A percentile compares a stretch with the other conserved stretches of the same genome.
Evolutionary conservation across 306 rosid genomes (phyloP).

Genomic region (Leucaena leucocephala): DNA sequence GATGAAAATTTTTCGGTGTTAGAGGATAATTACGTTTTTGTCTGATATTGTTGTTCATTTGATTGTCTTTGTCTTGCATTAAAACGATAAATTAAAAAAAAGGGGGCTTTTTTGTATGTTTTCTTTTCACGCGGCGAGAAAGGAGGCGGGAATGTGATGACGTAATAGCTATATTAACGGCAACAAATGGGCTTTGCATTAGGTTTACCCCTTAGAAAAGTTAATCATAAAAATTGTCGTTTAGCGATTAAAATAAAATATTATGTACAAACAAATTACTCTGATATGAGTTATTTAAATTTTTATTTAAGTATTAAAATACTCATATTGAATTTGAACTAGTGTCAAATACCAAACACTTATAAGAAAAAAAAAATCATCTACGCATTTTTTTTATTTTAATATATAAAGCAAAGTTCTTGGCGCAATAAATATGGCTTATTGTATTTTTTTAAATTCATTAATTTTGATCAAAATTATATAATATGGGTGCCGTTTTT

Average conservation of each 20-base stretch:
- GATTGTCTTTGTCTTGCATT: background rate
- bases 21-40: background rate
- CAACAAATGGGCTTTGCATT: constrained; percentile 16
- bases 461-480: no score
- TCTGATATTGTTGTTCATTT: background rate
- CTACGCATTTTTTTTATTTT: no score
- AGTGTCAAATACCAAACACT: no score
- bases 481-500: no score
- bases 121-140: constrained; percentile 40
- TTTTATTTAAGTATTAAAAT: background rate
- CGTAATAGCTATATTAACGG: constrained; percentile 27
- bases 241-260: background rate
- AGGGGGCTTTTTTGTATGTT: background rate
- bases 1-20: background rate
- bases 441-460: no score
- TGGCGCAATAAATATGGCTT: background rate
- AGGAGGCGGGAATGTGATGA: constrained; percentile 29
- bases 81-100: background rate
- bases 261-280: background rate
- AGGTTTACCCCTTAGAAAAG: background rate
- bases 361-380: no score
- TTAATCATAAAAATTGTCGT: no score
- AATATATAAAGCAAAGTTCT: no score
- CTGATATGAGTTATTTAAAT: background rate
- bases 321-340: background rate